Conservation (phyloP, 352 stramenopile species). For the Globisporangium cystogenes region DNA sequence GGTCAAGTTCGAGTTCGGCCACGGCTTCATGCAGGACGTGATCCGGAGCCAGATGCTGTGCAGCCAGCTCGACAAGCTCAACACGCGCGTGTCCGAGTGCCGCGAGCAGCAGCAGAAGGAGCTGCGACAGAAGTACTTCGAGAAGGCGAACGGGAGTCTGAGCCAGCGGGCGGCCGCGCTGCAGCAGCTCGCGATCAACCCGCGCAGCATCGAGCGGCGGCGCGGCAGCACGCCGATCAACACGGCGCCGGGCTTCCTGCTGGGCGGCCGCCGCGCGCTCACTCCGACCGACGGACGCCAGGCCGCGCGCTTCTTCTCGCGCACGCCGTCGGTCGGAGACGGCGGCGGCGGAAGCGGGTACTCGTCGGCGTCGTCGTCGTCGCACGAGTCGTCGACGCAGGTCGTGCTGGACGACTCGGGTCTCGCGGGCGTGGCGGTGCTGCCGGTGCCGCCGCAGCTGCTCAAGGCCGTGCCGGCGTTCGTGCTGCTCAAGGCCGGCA, state of each 20-base stretch:
- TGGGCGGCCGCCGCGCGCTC: conserved; percentile 5
- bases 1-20: conserved; percentile 81
- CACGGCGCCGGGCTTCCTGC: background rate
- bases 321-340: conserved; percentile 6
- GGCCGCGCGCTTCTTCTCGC: conserved; percentile 1
- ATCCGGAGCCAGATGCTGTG: conserved; percentile 79
- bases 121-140: conserved; percentile 69
- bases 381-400: conserved; percentile 8
- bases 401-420: conserved; percentile 4
- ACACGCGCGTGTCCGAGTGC: conserved; percentile 56
- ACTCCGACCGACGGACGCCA: conserved; percentile 9
- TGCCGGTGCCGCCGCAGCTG: conserved; percentile 4
- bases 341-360: background rate
- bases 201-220: conserved; percentile 5
- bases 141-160: conserved; percentile 57
- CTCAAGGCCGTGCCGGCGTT: conserved; percentile 30
- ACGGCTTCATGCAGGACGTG: conserved; percentile 84
- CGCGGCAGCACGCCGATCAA: conserved; percentile 16
- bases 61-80: conserved; percentile 79
- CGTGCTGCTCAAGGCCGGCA: conserved; percentile 53
- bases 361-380: conserved; percentile 2
- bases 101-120: conserved; percentile 74
- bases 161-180: background rate
- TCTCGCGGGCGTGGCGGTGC: background rate
- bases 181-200: conserved; percentile 24